Conservation (phyloP, 495 filamentous ascomycete genomes). For the Penicillium steckii region DNA sequence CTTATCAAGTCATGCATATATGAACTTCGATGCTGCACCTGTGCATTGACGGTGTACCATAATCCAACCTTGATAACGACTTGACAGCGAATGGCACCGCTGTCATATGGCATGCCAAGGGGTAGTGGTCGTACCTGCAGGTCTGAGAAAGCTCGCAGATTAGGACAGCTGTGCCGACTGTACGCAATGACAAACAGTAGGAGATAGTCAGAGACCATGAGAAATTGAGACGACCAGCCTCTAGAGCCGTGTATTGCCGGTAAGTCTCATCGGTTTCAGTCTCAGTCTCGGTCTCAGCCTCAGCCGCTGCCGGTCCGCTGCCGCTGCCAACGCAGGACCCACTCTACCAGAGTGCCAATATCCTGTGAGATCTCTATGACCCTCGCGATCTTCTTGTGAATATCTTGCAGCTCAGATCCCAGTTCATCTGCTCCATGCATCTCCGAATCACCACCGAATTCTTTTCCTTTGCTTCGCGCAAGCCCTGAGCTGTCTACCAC, state of each 20-base stretch:
- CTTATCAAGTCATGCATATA: too few species aligned
- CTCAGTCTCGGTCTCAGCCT: constrained; percentile 11
- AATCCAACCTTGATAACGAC: too few species aligned
- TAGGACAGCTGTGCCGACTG: not conserved
- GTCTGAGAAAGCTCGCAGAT: not conserved
- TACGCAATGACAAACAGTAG: not conserved
- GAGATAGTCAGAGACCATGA: not conserved
- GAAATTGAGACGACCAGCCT: not conserved
- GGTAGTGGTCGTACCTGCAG: not conserved
- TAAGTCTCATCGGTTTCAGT: not conserved
- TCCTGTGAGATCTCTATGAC: constrained; percentile 50
- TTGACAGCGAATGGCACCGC: too few species aligned
- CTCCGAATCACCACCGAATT: constrained; percentile 16
- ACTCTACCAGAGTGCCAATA: constrained; percentile 61
- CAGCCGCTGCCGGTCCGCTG: constrained; percentile 25
- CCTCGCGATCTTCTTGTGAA: constrained; percentile 37
- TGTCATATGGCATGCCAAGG: not conserved
- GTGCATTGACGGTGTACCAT: too few species aligned
- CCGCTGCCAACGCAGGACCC: constrained; percentile 36
- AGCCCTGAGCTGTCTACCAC: constrained; percentile 39
- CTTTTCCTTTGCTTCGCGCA: constrained; percentile 15
- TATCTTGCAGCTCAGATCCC: constrained; percentile 31
- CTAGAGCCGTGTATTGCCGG: not conserved
- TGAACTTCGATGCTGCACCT: too few species aligned
- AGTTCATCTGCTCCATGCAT: constrained; percentile 22